Conservation (phyloP, 1,139 yeast genomes). For the Saccharomyces pastorianus region DNA sequence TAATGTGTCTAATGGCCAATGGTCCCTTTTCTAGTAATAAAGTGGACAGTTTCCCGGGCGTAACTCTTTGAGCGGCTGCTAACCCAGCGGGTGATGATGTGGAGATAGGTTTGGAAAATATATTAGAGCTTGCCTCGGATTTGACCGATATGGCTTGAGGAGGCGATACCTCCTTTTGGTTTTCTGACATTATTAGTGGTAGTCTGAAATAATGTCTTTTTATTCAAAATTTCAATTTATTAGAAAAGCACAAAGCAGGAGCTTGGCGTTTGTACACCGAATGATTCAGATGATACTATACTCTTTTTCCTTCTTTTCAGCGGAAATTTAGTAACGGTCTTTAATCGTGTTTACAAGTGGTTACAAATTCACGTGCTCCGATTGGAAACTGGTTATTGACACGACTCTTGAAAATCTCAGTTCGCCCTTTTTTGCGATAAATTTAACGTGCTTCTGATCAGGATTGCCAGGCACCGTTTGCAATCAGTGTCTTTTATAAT, state of each 20-base stretch:
- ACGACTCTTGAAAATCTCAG: background rate
- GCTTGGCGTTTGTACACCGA: background rate
- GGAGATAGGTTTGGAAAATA: slow-evolving; percentile 35
- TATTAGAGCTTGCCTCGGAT: slow-evolving; percentile 1
- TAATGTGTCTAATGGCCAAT: slow-evolving; percentile 81
- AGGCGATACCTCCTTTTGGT: background rate
- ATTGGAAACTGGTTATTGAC: background rate
- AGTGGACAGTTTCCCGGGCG: slow-evolving; percentile 69
- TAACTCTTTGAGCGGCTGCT: slow-evolving; percentile 80
- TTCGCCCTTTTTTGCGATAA: background rate
- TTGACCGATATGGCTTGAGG: slow-evolving; percentile 1
- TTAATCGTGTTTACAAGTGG: background rate
- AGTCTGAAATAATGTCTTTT: background rate
- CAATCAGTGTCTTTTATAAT: background rate
- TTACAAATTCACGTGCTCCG: background rate
- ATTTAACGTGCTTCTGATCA: background rate
- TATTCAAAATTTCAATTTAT: background rate
- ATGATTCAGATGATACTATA: background rate
- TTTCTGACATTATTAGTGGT: background rate
- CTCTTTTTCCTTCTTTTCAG: background rate
- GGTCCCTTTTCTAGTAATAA: slow-evolving; percentile 73
- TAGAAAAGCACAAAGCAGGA: background rate
- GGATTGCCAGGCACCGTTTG: background rate
- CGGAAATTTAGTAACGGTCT: background rate
- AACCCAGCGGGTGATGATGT: slow-evolving; percentile 84